Conservation (phyloP, 352 stramenopile species). For the Plasmopara halstedii region DNA sequence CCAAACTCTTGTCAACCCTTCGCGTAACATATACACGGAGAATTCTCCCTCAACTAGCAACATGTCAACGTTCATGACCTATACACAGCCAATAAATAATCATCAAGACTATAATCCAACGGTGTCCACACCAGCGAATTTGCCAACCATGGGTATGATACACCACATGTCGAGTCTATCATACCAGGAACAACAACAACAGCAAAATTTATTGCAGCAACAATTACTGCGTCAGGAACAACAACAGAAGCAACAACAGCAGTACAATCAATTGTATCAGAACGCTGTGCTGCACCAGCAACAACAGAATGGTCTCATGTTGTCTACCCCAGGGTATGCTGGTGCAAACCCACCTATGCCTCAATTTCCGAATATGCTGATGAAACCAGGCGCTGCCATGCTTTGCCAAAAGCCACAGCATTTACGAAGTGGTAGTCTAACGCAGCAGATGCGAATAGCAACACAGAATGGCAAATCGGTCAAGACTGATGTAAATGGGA, state of each 20-base stretch:
- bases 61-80: neutral
- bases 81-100: constrained; percentile 12
- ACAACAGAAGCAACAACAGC: constrained; percentile 43
- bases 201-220: constrained; percentile 43
- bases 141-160: constrained; percentile 27
- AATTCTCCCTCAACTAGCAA: constrained; percentile 10
- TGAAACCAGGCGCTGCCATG: constrained; percentile 41
- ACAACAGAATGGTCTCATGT: constrained; percentile 38
- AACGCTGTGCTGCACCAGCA: constrained; percentile 36
- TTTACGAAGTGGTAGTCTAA: constrained; percentile 16
- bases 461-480: constrained; percentile 52
- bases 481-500: constrained; percentile 36
- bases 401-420: constrained; percentile 38
- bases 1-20: constrained; percentile 53
- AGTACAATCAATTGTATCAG: constrained; percentile 57
- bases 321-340: constrained; percentile 23
- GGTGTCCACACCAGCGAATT: constrained; percentile 5
- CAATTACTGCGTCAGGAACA: constrained; percentile 52
- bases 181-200: constrained; percentile 30
- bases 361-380: constrained; percentile 52
- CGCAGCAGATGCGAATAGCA: constrained; percentile 33
- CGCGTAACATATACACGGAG: constrained; percentile 47
- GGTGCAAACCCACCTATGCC: constrained; percentile 27
- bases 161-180: constrained; percentile 23
- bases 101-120: constrained; percentile 23